These are phyloP conservation scores for Microsporum ferrugineum DNA, from an alignment of 2,329 filamentous ascomycete species.

Conservation along the genomic window DNA sequence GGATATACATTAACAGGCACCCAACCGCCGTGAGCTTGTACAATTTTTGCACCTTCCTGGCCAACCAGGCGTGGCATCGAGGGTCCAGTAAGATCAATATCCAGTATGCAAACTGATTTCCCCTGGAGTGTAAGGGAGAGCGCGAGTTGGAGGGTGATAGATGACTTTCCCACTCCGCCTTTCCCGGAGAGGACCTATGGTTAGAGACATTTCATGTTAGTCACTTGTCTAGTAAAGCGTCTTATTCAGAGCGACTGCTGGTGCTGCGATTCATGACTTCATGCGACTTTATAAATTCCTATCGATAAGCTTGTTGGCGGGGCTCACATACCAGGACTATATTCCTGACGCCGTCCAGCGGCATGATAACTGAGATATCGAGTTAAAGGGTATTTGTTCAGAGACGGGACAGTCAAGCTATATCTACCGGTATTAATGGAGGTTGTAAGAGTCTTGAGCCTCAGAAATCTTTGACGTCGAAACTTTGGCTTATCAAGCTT, in stretches of 20 bases:
- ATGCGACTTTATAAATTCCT: conserved; percentile 16
- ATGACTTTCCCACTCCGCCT: conserved; percentile 95
- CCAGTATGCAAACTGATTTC: conserved; percentile 83
- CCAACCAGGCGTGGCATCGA: conserved; percentile 93
- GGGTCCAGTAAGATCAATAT: conserved; percentile 90
- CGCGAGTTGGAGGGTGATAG: conserved; percentile 90
- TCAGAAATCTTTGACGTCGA: not conserved
- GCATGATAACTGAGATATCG: conserved; percentile 21
- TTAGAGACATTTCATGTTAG: not conserved
- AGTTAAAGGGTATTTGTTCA: not conserved
- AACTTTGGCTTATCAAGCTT: conserved; percentile 2
- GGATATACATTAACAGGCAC: conserved; percentile 75
- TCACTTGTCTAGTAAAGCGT: not conserved
- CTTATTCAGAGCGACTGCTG: not conserved
- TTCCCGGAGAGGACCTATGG: conserved; percentile 74
- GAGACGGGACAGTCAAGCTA: not conserved
- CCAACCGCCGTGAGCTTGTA: conserved; percentile 85
- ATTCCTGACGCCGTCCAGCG: conserved; percentile 34
- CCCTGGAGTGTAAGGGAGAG: conserved; percentile 76
- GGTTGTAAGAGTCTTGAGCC: not conserved
- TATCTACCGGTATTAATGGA: not conserved
- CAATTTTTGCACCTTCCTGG: conserved; percentile 79
- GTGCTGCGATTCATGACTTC: not conserved
- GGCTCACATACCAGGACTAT: conserved; percentile 27
- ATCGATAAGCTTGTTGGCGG: conserved; percentile 28